Base-by-base conservation (phyloP, 2,329 filamentous ascomycete species). In the Cryphonectria parasitica region DNA sequence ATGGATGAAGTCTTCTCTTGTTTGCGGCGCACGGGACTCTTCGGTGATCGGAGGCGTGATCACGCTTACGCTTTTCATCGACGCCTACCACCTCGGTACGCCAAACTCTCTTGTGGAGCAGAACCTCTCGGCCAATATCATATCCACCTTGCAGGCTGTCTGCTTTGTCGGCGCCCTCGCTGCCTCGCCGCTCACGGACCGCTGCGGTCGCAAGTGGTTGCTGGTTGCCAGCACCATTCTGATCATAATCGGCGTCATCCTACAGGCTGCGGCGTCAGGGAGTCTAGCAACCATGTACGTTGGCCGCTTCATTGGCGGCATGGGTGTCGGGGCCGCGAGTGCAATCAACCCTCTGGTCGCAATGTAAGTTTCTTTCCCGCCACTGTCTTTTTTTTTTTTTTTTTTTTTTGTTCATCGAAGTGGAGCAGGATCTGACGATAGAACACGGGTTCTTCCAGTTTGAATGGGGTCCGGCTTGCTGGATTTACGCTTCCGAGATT, bases 41-140 rank as follows among this genome's bases (percentile, higher is more conserved):
- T 89, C 89, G 73, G 90, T 90, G 69, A 91, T 91, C 72, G 89
- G 89, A 34, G 90, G 90, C 75, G 88, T 92, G 56, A 83, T 92
- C 41, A 88, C 86, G 11, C 82, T 92, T 74, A 77, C 82, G 3
- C 83, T 85, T 8, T 92, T 76, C 67, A 52, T 91, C 77, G 82
- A 85, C 75, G 71, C 77, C 86, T 89, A 80, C 61, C 83, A 75
- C 15, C 54, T 71, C 4, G 69, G 67, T 56, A 52, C 49, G 49
- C 36, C 52, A 36, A 28, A 36, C 34, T 54, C 39, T 17, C 66
- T 70, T 34, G 71, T 64, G 52, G 68, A 69, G 28, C 72, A 74
- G 64, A 74, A 75, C 71, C 71, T 76, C 34, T 73, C 73, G 11
- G 73, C 74, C 68, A 75, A 77, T 68, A 70, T 77, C n/a, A 74